Percentiles rank a stretch among this genome's conserved stretches.
These are phyloP conservation scores for Phytophthora boehmeriae DNA, from an alignment of 352 stramenopile species.

Conservation along the genomic window DNA sequence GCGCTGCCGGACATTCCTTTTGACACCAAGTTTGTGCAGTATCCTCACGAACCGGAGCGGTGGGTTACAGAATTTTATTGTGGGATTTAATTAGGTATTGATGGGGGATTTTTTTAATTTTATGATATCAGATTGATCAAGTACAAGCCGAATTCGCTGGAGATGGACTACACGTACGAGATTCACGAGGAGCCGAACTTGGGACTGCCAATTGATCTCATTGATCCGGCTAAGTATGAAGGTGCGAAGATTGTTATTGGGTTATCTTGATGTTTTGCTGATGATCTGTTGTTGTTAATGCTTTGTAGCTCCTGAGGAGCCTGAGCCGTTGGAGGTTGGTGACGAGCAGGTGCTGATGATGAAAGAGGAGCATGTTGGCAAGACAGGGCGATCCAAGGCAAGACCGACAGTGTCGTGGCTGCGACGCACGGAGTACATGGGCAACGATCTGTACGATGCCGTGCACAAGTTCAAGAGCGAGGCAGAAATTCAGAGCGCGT, in stretches of 20 bases:
- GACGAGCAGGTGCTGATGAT: constrained; percentile 83
- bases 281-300: constrained; percentile 7
- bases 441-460: constrained; percentile 83
- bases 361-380: constrained; percentile 64
- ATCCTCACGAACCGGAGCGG: constrained; percentile 79
- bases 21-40: constrained; percentile 88
- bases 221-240: constrained; percentile 87
- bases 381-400: constrained; percentile 62
- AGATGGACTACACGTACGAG: constrained; percentile 88
- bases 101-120: neutral
- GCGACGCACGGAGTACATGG: constrained; percentile 86
- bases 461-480: constrained; percentile 91
- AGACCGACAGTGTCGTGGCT: constrained; percentile 81
- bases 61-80: constrained; percentile 23
- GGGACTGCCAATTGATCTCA: constrained; percentile 81
- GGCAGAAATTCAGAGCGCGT: constrained; percentile 80
- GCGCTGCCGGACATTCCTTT: constrained; percentile 82
- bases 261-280: neutral
- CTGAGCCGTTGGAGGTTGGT: constrained; percentile 64
- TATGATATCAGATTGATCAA: constrained; percentile 66
- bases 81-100: constrained; percentile 3
- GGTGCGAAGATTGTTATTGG: constrained; percentile 29
- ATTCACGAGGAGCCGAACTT: constrained; percentile 85
- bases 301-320: constrained; percentile 52
- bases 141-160: constrained; percentile 87